Conservation (phyloP, 495 filamentous ascomycete genomes). For the Podospora bellae-mahoneyi region DNA sequence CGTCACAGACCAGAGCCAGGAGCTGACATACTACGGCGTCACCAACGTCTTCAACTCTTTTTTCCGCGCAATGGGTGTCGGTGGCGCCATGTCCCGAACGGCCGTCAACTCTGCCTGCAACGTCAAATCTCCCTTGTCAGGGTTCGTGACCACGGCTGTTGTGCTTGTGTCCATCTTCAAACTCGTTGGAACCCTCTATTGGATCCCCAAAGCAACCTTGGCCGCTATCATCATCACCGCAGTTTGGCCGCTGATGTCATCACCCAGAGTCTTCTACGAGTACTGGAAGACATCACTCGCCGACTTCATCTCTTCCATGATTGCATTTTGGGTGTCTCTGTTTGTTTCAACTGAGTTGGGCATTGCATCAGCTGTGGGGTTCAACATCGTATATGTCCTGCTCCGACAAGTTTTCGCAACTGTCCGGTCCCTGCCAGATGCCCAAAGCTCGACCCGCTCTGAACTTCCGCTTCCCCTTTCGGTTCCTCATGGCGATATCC, state of each 20-base stretch:
- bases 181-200: slow-evolving; percentile 48
- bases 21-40: slow-evolving; percentile 48
- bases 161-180: slow-evolving; percentile 49
- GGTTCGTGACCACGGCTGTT: slow-evolving; percentile 44
- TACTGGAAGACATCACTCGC: slow-evolving; percentile 50
- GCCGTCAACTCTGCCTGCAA: slow-evolving; percentile 49
- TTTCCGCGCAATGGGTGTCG: slow-evolving; percentile 47
- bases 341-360: slow-evolving; percentile 49
- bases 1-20: slow-evolving; percentile 46
- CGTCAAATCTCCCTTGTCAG: slow-evolving; percentile 45
- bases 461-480: slow-evolving; percentile 21
- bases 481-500: slow-evolving; percentile 13
- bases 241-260: slow-evolving; percentile 44
- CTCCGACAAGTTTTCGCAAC: slow-evolving; percentile 42
- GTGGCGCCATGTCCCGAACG: slow-evolving; percentile 49
- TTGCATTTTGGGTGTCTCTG: slow-evolving; percentile 48
- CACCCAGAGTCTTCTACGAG: slow-evolving; percentile 41
- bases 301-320: slow-evolving; percentile 49
- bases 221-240: slow-evolving; percentile 49
- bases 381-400: slow-evolving; percentile 45
- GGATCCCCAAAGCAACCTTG: slow-evolving; percentile 50
- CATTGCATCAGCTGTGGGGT: slow-evolving; percentile 46
- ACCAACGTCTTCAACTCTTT: slow-evolving; percentile 50
- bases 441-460: not conserved
- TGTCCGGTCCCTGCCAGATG: slow-evolving; percentile 27